phyloP scores from a whole-genome alignment of 2,329 filamentous ascomycete genomes.

The Epichloe sibirici region DNA sequence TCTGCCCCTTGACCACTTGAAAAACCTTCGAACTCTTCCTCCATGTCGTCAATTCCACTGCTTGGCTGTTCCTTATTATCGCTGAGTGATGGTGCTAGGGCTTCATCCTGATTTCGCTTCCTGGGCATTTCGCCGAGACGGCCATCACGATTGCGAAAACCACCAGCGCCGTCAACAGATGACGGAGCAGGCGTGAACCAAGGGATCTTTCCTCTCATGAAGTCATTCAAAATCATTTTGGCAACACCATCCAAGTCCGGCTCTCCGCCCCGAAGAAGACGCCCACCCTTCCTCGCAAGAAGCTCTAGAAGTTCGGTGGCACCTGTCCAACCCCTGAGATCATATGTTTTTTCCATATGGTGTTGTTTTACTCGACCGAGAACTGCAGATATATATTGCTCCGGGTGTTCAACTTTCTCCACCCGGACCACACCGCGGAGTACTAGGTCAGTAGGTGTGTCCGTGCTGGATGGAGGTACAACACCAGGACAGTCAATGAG shows the following conservation, averaged over 20 bases:
- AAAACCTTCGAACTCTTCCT: not conserved
- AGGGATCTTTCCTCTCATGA: conserved; percentile 85
- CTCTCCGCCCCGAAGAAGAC: conserved; percentile 83
- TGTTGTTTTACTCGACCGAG: conserved; percentile 69
- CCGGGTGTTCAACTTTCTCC: conserved; percentile 91
- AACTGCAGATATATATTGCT: conserved; percentile 85
- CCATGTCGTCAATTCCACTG: not conserved
- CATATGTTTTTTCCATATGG: conserved; percentile 88
- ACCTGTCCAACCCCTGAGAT: conserved; percentile 66
- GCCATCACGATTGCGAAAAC: conserved; percentile 60
- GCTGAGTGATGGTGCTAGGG: conserved; percentile 21
- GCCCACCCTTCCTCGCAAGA: conserved; percentile 74
- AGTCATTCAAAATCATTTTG: conserved; percentile 95
- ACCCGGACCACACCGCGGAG: conserved; percentile 85
- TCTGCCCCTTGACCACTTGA: not conserved
- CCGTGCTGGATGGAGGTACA: conserved; percentile 75
- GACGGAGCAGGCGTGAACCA: conserved; percentile 83
- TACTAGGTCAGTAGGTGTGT: conserved; percentile 78
- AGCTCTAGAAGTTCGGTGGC: conserved; percentile 76
- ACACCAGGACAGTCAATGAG: conserved; percentile 96
- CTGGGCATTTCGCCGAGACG: conserved; percentile 76
- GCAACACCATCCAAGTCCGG: conserved; percentile 89
- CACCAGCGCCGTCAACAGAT: conserved; percentile 35
- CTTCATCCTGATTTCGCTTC: conserved; percentile 57
- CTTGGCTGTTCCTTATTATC: conserved; percentile 8